These are phyloP conservation scores for Salinomyces thailandicus DNA, from an alignment of 2,329 filamentous ascomycete genomes.

Conservation along the genomic window DNA sequence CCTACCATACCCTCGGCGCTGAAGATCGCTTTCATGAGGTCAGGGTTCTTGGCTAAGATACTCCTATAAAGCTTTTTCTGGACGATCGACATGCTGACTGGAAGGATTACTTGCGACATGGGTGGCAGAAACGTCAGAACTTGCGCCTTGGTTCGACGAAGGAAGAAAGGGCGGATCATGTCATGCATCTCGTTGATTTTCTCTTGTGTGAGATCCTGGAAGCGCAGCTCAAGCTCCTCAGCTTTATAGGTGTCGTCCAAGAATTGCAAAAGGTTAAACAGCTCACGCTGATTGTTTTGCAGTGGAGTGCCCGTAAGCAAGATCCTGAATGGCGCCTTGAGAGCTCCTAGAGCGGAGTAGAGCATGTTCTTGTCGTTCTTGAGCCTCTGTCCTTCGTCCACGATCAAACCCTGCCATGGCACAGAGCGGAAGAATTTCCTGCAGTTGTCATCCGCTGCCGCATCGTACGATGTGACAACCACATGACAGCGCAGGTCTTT, in stretches of 20 bases:
- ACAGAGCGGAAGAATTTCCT: conserved; percentile 56
- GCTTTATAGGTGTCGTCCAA: conserved; percentile 65
- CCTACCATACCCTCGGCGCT: conserved; percentile 51
- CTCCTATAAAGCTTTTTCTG: conserved; percentile 93
- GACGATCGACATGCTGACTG: conserved; percentile 86
- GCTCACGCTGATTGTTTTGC: conserved; percentile 88
- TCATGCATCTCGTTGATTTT: conserved; percentile 73
- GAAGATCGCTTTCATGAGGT: conserved; percentile 81
- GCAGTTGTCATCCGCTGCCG: conserved; percentile 66
- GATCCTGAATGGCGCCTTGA: conserved; percentile 73
- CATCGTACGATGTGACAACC: conserved; percentile 91
- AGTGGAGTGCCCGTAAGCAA: conserved; percentile 82
- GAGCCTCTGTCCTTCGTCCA: conserved; percentile 89
- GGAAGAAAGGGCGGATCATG: conserved; percentile 63
- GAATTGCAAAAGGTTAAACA: conserved; percentile 96
- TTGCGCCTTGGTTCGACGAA: conserved; percentile 75
- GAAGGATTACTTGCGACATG: conserved; percentile 89
- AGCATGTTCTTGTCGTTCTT: conserved; percentile 85
- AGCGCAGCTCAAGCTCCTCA: conserved; percentile 61
- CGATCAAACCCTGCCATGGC: conserved; percentile 77
- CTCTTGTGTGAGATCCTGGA: conserved; percentile 66
- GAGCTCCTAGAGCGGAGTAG: conserved; percentile 60
- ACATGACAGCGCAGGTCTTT: conserved; percentile 74
- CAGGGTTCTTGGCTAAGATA: conserved; percentile 81
- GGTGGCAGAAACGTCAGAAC: conserved; percentile 86